These are phyloP conservation scores for Thelonectria rubi DNA, from an alignment of 2,329 filamentous ascomycete species.

Conservation along the genomic window DNA sequence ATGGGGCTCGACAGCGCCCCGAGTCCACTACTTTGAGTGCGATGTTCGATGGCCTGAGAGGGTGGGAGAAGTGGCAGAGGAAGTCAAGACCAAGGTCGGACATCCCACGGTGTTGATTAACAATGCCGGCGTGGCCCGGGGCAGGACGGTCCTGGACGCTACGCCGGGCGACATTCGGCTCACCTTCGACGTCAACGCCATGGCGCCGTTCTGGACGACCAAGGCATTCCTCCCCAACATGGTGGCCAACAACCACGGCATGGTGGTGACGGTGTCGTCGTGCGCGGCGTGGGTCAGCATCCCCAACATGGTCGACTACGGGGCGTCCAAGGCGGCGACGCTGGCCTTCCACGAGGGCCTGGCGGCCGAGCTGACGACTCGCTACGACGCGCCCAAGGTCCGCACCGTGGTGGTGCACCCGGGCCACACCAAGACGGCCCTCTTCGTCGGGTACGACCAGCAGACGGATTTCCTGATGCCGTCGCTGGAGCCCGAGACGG, in stretches of 20 bases:
- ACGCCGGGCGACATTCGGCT: constrained; percentile 68
- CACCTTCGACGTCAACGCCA: constrained; percentile 76
- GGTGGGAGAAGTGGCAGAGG: constrained; percentile 60
- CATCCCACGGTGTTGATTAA: constrained; percentile 76
- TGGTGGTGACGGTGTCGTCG: constrained; percentile 75
- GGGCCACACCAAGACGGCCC: constrained; percentile 49
- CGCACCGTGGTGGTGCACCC: constrained; percentile 73
- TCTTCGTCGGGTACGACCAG: constrained; percentile 63
- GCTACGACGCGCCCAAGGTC: constrained; percentile 70
- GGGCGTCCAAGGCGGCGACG: constrained; percentile 71
- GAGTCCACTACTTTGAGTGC: constrained; percentile 74
- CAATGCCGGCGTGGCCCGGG: constrained; percentile 72
- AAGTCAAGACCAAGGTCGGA: constrained; percentile 66
- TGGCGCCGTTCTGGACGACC: constrained; percentile 73
- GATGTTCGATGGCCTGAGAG: constrained; percentile 70
- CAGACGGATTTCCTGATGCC: constrained; percentile 50
- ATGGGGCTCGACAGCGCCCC: constrained; percentile 46
- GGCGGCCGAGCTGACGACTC: constrained; percentile 63
- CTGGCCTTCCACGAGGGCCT: constrained; percentile 75
- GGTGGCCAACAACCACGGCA: constrained; percentile 71
- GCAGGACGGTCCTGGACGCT: constrained; percentile 67
- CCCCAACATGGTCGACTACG: constrained; percentile 74
- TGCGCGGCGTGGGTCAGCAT: constrained; percentile 68
- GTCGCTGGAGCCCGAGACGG: constrained; percentile 51
- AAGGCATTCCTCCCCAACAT: constrained; percentile 75